A percentile compares a stretch with the other conserved stretches of the same genome.
Evolutionary conservation across 306 rosid genomes (phyloP).

Genomic region (Castanea crenata): DNA sequence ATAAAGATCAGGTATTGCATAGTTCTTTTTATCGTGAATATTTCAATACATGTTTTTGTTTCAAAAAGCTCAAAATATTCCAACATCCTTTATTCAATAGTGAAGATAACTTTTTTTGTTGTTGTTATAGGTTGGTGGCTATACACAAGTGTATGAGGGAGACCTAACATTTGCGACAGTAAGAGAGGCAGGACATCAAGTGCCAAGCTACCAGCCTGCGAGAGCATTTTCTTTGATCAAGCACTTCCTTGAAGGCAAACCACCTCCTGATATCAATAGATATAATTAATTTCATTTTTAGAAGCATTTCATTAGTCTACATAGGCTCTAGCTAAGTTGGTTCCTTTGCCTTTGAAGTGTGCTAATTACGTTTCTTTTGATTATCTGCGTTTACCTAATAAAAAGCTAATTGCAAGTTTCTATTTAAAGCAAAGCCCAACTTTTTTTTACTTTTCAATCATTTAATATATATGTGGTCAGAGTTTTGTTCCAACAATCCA

Average conservation of each 20-base stretch:
- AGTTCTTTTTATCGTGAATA: background rate
- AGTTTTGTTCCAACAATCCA: no score
- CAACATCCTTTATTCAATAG: no score
- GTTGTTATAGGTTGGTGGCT: conserved; percentile 65
- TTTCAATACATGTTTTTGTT: no score
- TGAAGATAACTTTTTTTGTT: no score
- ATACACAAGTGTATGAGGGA: conserved; percentile 56
- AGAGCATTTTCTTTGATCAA: conserved; percentile 64
- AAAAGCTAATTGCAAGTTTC: background rate
- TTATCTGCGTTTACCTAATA: background rate
- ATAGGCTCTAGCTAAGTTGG: no score
- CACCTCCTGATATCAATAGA: conserved; percentile 42
- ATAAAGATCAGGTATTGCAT: conserved; percentile 52
- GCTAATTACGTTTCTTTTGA: background rate
- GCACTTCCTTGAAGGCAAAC: conserved; percentile 62
- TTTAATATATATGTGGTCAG: no score
- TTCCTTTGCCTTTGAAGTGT: background rate
- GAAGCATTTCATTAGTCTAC: no score
- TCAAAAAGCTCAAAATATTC: no score
- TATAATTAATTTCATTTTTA: no score
- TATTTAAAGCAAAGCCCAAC: background rate
- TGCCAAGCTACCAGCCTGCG: conserved; percentile 78
- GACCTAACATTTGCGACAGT: conserved; percentile 66
- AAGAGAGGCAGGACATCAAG: conserved; percentile 86
- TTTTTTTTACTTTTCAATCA: no score